phyloP scores from a whole-genome alignment of 306 rosid species.

The Ammopiptanthus mongolicus region DNA sequence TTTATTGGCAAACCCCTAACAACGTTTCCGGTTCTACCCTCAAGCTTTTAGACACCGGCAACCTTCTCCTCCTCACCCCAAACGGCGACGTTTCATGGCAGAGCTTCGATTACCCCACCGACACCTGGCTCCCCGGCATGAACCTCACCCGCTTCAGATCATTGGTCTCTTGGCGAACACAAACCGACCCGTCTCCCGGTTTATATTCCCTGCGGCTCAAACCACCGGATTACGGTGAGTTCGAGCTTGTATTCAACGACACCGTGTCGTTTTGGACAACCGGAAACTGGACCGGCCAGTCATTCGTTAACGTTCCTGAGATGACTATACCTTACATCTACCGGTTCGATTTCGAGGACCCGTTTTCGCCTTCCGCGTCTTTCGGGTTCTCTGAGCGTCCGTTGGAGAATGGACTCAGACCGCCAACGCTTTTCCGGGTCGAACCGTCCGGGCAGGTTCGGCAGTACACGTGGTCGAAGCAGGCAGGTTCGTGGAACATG shows the following conservation, averaged over 20 bases:
- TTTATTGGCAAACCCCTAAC: conserved; percentile 31
- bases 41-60: conserved; percentile 47
- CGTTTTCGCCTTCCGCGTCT: conserved; percentile 50
- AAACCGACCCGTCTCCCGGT: conserved; percentile 58
- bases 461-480: conserved; percentile 66
- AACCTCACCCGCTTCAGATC: conserved; percentile 44
- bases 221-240: conserved; percentile 50
- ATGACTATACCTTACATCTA: conserved; percentile 66
- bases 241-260: conserved; percentile 53
- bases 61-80: conserved; percentile 33
- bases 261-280: conserved; percentile 57
- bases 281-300: conserved; percentile 57
- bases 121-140: conserved; percentile 84
- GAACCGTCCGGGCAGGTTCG: conserved; percentile 46
- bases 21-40: neutral
- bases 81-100: conserved; percentile 52
- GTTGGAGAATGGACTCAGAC: conserved; percentile 24
- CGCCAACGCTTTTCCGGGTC: conserved; percentile 51
- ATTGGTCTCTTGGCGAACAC: conserved; percentile 48
- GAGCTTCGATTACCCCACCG: conserved; percentile 76
- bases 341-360: conserved; percentile 41
- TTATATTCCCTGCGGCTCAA: conserved; percentile 52
- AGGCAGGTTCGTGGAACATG: conserved; percentile 47
- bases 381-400: conserved; percentile 60
- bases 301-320: conserved; percentile 52